Base-by-base conservation (phyloP, 2,329 filamentous ascomycete species). In the Pochonia chlamydosporia region DNA sequence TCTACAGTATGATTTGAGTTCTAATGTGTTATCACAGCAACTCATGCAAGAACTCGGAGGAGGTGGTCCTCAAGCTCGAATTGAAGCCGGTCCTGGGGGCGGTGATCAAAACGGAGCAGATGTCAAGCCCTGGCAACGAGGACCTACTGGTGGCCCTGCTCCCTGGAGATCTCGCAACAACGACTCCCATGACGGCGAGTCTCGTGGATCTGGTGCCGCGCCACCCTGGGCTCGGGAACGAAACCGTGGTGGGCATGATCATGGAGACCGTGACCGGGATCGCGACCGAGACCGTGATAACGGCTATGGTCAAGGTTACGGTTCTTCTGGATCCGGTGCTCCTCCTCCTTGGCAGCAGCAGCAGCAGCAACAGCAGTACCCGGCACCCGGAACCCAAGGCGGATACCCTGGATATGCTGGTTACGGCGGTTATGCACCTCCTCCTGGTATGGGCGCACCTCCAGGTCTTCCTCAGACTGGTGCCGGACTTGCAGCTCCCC, bases 11-110 rank as follows among this genome's bases (percentile, higher is more conserved):
- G 2, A 40, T 39, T 21, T 16, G 23, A 48, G 62, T 63, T 60
- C 71, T 80, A 60, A 84, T 65, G 50, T 37, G n/a, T 41, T 5
- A 5, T 36, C 47, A 9, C 56, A 89, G 87, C 86, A 92, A 83
- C 89, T 99, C 63, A 96, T 99, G 90, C 87, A 95, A 80, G 93
- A 97, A 76, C 81, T 97, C 57, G 89, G 86, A 52, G 89, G 89
- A 53, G 86, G 84, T 50, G 72, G 73, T 46, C 79, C 85, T 31
- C 85, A 84, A 56, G 85, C 84, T 55, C 88, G 87, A 53, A 96
- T 99, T 61, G 93, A 95, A 70, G 89, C 85, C 53, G 89, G 87
- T 11, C 87, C 89, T 48, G 81, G 81, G 47, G 73, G 64, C 49
- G 63, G 64, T 46, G 59, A 71, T 54, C 81, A 84, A 33, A 71